Evolutionary conservation across 768 basidiomycete species (phyloP), one percentile per base, ranked within the genome.

Genomic region (Boletus rubescentipes): DNA sequence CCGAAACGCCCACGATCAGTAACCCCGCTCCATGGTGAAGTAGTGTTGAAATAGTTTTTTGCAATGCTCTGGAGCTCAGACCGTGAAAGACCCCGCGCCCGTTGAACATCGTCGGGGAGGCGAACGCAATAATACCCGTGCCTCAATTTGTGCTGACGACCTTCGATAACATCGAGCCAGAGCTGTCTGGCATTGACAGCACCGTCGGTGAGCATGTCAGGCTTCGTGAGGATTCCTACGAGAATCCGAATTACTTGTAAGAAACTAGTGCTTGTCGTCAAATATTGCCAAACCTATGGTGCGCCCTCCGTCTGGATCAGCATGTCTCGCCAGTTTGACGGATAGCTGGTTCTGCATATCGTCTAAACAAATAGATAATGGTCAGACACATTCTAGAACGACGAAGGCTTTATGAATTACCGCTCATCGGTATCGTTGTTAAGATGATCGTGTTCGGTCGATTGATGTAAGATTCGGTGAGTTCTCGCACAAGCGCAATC

Each of bases 41-140:
- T 80, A 0, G 56, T 61, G 14, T 71, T 55, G 61, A 89, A 87
- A 58, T 79, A 86, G 0, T 70, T 53, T 0, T 63, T 51, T 1
- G 78, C 79, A 0, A 68, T 61, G 14, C 49, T 52, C 44, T 80
- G 74, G 6, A 73, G 67, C 18, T 73, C 78, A 0, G 58, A 44
- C 15, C 72, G 72, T 1, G 76, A 66, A 11, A 78, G 63, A 5
- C 65, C 63, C 35, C 63, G 58, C 14, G 61, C 54, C 1, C 87
- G 80, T 51, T 85, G 78, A 2, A 63, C 69, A 58, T 87, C 87
- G 45, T 84, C 79, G 0, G 84, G 83, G 9, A 86, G 80, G 39
- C 83, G 83, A 29, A 86, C 83, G 18, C 83, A 85, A 50, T 82
- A 87, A 53, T 87, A 88, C 8, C 87, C 80, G 48, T 82, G 82